A percentile compares a stretch with the other conserved stretches of the same genome.
These are phyloP conservation scores for Chytridiales sp. DNA, from an alignment of 371 early-diverging fungal genomes.

Conservation along the genomic window DNA sequence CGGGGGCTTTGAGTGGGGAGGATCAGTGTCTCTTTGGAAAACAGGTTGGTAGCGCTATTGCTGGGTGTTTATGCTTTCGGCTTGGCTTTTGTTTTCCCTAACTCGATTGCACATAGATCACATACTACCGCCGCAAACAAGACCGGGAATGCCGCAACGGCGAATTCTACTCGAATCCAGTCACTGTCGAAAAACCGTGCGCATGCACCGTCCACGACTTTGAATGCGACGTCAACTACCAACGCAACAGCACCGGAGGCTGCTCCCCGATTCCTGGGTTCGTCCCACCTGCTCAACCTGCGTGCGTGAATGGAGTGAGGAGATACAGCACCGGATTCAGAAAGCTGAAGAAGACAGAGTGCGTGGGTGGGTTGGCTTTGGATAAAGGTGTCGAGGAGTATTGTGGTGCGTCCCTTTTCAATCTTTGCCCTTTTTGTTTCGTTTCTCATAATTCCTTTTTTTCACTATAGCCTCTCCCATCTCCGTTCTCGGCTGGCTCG, in stretches of 20 bases:
- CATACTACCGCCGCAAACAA: constrained; percentile 42
- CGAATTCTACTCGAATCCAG: constrained; percentile 19
- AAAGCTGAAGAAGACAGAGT: constrained; percentile 26
- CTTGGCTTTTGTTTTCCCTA: constrained; percentile 1
- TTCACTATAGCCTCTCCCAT: constrained; percentile 15
- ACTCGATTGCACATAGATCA: constrained; percentile 17
- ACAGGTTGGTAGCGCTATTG: constrained; percentile 19
- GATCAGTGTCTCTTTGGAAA: constrained; percentile 45
- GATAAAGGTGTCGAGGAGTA: constrained; percentile 20
- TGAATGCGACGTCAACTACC: constrained; percentile 45
- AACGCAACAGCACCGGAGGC: constrained; percentile 20
- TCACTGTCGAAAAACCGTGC: constrained; percentile 27
- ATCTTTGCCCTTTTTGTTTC: background rate
- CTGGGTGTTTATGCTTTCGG: constrained; percentile 6
- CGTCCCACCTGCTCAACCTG: constrained; percentile 14
- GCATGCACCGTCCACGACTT: constrained; percentile 50
- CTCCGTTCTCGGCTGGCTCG: constrained; percentile 26
- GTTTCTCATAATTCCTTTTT: background rate
- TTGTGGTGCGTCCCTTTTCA: constrained; percentile 14
- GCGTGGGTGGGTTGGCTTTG: constrained; percentile 32
- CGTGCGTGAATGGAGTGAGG: constrained; percentile 24
- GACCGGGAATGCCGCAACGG: constrained; percentile 39
- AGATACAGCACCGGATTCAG: constrained; percentile 31
- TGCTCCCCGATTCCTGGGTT: constrained; percentile 27
- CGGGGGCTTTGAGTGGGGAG: constrained; percentile 14